Conservation (phyloP, 345 rosid species). For the Pistacia atlantica region DNA sequence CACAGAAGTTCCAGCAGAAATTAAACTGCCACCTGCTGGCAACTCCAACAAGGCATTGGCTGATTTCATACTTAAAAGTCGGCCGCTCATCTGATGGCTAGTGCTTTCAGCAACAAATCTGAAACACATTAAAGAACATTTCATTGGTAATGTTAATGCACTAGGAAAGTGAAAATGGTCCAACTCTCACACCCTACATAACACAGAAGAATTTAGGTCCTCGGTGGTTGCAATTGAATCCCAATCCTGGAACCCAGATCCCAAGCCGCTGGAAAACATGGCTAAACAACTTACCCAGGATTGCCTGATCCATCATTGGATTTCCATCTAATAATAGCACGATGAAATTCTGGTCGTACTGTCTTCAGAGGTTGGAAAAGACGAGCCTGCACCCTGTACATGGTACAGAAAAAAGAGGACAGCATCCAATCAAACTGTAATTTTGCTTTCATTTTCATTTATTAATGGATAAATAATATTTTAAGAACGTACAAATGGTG, state of each 20-base stretch:
- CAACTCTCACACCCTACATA: neutral
- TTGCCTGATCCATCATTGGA: constrained; percentile 82
- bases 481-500: neutral
- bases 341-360: constrained; percentile 70
- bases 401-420: constrained; percentile 6
- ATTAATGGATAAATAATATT: neutral
- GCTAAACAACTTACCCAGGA: constrained; percentile 63
- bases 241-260: neutral
- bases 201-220: neutral
- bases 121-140: constrained; percentile 26
- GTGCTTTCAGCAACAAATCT: constrained; percentile 97
- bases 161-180: neutral
- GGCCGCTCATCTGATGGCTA: constrained; percentile 86
- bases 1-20: constrained; percentile 77
- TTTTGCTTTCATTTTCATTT: neutral
- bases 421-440: neutral
- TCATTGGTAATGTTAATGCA: constrained; percentile 5
- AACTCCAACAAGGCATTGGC: constrained; percentile 90
- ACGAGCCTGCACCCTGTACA: constrained; percentile 69
- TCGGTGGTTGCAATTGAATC: neutral
- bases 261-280: constrained; percentile 7
- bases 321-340: constrained; percentile 73
- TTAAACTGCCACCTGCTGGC: constrained; percentile 59
- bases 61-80: constrained; percentile 89
- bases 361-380: constrained; percentile 68